Evolutionary conservation across 2,329 filamentous ascomycete genomes (phyloP), one percentile per base, ranked within the genome.

Genomic region (Phaeosphaeria sp.): DNA sequence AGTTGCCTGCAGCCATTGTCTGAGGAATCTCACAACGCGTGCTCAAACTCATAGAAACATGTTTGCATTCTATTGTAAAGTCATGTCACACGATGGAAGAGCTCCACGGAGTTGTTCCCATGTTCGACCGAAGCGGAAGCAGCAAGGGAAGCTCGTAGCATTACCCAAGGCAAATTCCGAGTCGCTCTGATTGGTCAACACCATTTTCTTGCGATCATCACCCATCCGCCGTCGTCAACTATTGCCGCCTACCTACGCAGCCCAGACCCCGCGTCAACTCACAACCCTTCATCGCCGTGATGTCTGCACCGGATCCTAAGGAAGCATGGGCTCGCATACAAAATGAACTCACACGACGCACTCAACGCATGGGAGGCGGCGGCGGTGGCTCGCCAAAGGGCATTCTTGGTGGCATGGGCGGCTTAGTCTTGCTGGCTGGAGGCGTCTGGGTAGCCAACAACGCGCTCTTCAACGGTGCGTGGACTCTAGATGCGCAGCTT

Each of bases 301-400:
- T 77, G 72, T 71, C 72, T 57, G 67, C 68, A 52, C 72, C 80
- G 65, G 87, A 88, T 74, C 88, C 88, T 52, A 83, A 85, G 73
- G 87, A 91, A 76, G 84, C 87, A 68, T 90, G 87, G 84, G 82
- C 84, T 77, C 83, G 84, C 70, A 80, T 91, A 66, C 87, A 89
- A 78, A 83, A 83, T 71, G 85, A 86, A 60, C 81, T 89, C 66
- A 82, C 78, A 52, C 72, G 83, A 68, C 77, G 78, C 55, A 62
- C 67, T 54, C 51, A 60, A 33, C 78, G 79, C 62, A 81, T 82
- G 64, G 83, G 84, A 52, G 81, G 82, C 51, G 79, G 84, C 62
- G 77, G 75, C 55, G 80, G 80, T 58, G 76, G 79, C 58, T 65
- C 72, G 30, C 84, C 85, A 36, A 83, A 79, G 71, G 80, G 82